Base-by-base conservation (phyloP, 164 flowering plant species). In the Dillenia turbinata region DNA sequence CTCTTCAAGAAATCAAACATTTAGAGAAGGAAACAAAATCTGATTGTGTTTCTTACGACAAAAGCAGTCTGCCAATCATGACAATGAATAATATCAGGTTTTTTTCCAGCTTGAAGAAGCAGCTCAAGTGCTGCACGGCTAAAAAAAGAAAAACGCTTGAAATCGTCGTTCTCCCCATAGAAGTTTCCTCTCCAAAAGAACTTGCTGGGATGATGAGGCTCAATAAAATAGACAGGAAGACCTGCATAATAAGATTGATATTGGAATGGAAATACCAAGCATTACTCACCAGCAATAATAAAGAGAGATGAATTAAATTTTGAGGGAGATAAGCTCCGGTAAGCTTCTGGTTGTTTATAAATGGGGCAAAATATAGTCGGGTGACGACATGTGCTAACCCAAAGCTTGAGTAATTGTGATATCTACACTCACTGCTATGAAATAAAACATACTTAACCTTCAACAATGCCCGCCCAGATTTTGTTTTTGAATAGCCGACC, bases 11-110 rank as follows among this genome's bases (percentile, higher is more conserved):
- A 53, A 45, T 50, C 40, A 63, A 11, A 17, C 16, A 16, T 9
- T 16, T 44, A 59, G 7, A 47, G 15, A 46, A 12, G 13, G 53
- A 9, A 57, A 52, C 8, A 40, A 52, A 49, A 56, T 52, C n/a
- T 14, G n/a, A 64, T 57, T 14, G 9, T 62, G 10, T 8, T 44
- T 40, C 90, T 13, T 86, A 91, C 98, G 62, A 94, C 87, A 71
- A 94, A 94, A 71, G 98, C 86, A 54, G 98, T 94, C 74, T 90
- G 97, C 98, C 98, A 94, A 69, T 94, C 98, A 81, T 94, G 98
- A 75, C 98, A 94, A 64, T 94, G 98, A 47, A 94, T 86, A 63
- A 94, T 94, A 72, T 94, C 97, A 49, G 98, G 98, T 69, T 79
- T 83, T 78, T 94, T 94, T 75, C 95, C 98, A 79, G 90, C 78